A percentile compares a stretch with the other conserved stretches of the same genome.
phyloP scores from a whole-genome alignment of 2,329 filamentous ascomycete species.

The Ceratocystis eucalypticola region DNA sequence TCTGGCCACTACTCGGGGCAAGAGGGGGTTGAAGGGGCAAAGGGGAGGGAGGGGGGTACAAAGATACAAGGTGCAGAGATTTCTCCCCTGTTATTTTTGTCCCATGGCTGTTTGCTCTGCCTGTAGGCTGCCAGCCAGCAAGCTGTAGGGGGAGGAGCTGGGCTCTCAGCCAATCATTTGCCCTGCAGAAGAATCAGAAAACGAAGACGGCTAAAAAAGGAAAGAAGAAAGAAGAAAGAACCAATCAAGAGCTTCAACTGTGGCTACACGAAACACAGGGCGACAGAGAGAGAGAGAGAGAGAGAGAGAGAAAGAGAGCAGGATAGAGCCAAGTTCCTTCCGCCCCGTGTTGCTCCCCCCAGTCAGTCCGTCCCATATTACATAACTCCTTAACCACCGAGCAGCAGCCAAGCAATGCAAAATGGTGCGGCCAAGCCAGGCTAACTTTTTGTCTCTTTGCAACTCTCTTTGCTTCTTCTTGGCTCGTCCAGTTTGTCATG shows the following conservation, averaged over 20 bases:
- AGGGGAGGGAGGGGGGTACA: background rate
- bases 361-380: background rate
- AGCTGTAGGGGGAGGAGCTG: background rate
- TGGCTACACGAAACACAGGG: too few relatives aligned
- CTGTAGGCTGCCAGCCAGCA: background rate
- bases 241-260: too few relatives aligned
- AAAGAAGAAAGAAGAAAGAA: background rate
- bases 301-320: background rate
- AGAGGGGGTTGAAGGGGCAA: background rate
- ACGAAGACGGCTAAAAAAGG: background rate
- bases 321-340: background rate
- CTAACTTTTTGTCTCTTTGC: background rate
- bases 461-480: background rate
- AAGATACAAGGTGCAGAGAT: background rate
- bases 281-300: background rate
- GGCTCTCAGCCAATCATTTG: background rate
- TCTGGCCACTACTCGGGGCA: background rate
- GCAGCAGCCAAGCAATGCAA: background rate
- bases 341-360: background rate
- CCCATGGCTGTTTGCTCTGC: background rate
- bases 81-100: background rate
- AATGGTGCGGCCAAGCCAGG: background rate
- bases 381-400: background rate
- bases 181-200: background rate
- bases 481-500: background rate